Evolutionary conservation across 306 rosid species (phyloP), one percentile per base, ranked within the genome.

Genomic region (Arachis stenosperma): DNA sequence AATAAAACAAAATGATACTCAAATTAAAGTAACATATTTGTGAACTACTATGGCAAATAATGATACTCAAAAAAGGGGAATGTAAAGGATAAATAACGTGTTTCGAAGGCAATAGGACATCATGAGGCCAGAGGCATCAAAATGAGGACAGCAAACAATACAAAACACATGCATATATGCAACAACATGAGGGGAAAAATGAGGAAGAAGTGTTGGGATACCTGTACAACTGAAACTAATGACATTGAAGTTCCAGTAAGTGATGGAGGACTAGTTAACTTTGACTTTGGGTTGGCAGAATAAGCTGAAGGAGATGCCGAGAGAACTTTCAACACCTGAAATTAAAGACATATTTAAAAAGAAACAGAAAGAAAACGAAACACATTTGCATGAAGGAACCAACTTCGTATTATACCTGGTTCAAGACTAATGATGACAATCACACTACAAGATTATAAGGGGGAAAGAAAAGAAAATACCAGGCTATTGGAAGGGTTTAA

Each of bases 281-380:
- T 94, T 72, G 96, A 84, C 58, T 86, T 94, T 53, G 96, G 96
- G 68, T 88, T 87, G 47, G 99, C 92, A 78, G 95, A 91, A 87
- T 88, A 94, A 14, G 97, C 95, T 33, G 97, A 87, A 64, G 93
- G 90, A 70, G 97, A 94, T 61, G 93, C 93, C 1, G 97, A 89
- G 68, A 94, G 96, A 83, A 85, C 93, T 77, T 94, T 91, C 85
- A 90, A 80, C 81, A 89, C 99, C 99, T 94, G 79, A 42, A 76
- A 64, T 48, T 67, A 68, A 40, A 72, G 57, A 73, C 29, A 66
- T 12, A 48, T 22, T 43, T 39, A 59, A 5, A 70, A 67, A 57
- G 61, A 43, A 33, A 33, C 4, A 59, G 67, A 44, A 17, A 9
- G 13, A 8, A 50, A 43, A 53, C 44, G 12, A 22, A 47, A 7